These are phyloP conservation scores for Cyathus striatus DNA, from an alignment of 768 basidiomycete genomes.

Conservation along the genomic window DNA sequence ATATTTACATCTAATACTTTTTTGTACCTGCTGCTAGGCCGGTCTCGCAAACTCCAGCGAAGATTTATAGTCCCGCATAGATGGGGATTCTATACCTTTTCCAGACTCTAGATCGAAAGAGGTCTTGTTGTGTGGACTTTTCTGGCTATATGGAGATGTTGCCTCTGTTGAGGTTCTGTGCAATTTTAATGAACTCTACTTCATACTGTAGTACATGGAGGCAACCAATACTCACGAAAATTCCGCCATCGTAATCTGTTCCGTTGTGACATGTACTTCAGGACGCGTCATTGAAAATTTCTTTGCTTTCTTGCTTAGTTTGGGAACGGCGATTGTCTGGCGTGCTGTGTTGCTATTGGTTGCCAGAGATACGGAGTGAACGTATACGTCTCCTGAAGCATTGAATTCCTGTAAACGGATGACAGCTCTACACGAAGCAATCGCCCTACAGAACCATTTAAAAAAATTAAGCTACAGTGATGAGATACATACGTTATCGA, in stretches of 20 bases:
- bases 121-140: constrained; percentile 9
- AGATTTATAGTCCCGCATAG: constrained; percentile 16
- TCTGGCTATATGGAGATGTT: constrained; percentile 16
- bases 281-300: constrained; percentile 28
- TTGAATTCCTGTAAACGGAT: constrained; percentile 60
- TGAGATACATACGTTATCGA: constrained; percentile 47
- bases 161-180: background rate
- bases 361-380: constrained; percentile 39
- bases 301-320: constrained; percentile 19
- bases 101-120: constrained; percentile 23
- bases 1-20: background rate
- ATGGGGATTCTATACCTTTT: constrained; percentile 18
- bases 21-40: background rate
- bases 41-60: constrained; percentile 15
- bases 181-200: no score
- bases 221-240: constrained; percentile 32
- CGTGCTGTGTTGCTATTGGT: constrained; percentile 25
- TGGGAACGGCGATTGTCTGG: constrained; percentile 19
- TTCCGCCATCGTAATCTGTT: constrained; percentile 57
- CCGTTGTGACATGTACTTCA: constrained; percentile 54
- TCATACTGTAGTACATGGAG: no score
- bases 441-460: constrained; percentile 29
- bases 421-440: constrained; percentile 66
- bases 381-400: constrained; percentile 31
- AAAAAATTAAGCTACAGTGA: constrained; percentile 1